Percentiles rank a stretch among this genome's conserved stretches.
These are phyloP conservation scores for Cladorrhinum samala DNA, from an alignment of 495 filamentous ascomycete species.

Conservation along the genomic window DNA sequence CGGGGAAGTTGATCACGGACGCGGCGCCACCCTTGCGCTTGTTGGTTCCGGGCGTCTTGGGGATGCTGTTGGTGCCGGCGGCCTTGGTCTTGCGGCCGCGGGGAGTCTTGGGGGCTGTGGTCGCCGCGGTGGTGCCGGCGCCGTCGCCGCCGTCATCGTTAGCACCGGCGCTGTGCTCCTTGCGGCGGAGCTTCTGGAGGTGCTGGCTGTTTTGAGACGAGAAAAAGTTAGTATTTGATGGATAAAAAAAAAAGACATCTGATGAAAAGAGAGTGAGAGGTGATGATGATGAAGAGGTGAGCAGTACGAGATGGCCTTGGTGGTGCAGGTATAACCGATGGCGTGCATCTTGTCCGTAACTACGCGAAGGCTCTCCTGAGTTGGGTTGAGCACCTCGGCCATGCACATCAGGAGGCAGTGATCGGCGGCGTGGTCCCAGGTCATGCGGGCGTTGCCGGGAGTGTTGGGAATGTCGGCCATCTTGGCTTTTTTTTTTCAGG, in stretches of 20 bases:
- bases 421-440: conserved; percentile 26
- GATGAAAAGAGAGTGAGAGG: not conserved
- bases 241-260: not conserved
- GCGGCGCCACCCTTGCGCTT: conserved; percentile 2
- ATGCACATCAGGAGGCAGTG: conserved; percentile 21
- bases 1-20: no score
- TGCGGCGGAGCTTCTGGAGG: conserved; percentile 34
- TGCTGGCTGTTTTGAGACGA: conserved; percentile 28
- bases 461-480: conserved; percentile 8
- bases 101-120: conserved; percentile 11
- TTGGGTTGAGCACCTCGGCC: conserved; percentile 12
- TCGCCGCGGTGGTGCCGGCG: not conserved
- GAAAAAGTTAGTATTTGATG: conserved; percentile 9
- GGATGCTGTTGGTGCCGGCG: not conserved
- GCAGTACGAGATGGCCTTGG: conserved; percentile 29
- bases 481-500: not conserved
- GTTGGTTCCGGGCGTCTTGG: not conserved
- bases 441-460: conserved; percentile 14
- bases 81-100: conserved; percentile 9
- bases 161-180: conserved; percentile 15
- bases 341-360: conserved; percentile 18
- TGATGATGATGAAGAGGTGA: no score
- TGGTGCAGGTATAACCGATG: conserved; percentile 19
- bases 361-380: conserved; percentile 13
- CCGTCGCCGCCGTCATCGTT: not conserved